These are phyloP conservation scores for Annulohypoxylon nitens DNA, from an alignment of 495 filamentous ascomycete species.

Conservation along the genomic window DNA sequence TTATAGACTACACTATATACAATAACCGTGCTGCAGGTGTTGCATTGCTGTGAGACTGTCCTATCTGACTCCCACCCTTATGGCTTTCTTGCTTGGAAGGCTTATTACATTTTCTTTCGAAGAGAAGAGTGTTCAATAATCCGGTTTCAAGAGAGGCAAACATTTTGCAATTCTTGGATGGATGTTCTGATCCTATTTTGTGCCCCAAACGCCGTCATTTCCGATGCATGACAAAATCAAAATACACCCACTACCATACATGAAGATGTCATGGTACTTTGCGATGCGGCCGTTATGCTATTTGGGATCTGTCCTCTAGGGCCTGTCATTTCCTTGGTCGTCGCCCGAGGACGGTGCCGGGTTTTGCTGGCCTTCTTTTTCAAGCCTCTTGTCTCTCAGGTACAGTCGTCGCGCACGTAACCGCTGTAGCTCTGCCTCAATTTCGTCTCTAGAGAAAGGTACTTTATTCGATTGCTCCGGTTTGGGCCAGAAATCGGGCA, in stretches of 20 bases:
- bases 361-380: constrained; percentile 62
- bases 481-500: constrained; percentile 94
- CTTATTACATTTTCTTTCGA: background rate
- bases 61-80: constrained; percentile 2
- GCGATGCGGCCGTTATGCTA: background rate
- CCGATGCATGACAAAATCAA: constrained; percentile 26
- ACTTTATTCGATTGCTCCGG: constrained; percentile 87
- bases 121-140: background rate
- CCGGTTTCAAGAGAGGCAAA: constrained; percentile 1
- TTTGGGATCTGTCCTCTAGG: background rate
- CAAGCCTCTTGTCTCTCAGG: constrained; percentile 70
- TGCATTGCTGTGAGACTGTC: background rate
- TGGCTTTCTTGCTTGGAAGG: background rate
- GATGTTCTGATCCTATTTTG: constrained; percentile 8
- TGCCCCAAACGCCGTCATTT: constrained; percentile 36
- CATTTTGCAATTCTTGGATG: background rate
- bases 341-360: constrained; percentile 51
- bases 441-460: constrained; percentile 89
- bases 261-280: background rate
- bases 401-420: constrained; percentile 73
- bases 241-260: constrained; percentile 12
- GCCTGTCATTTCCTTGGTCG: constrained; percentile 34
- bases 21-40: constrained; percentile 1
- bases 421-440: constrained; percentile 79
- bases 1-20: constrained; percentile 27